A percentile compares a stretch with the other conserved stretches of the same genome.
These are phyloP conservation scores for Trichoderma oligosporum DNA, from an alignment of 2,329 filamentous ascomycete species.

Conservation along the genomic window DNA sequence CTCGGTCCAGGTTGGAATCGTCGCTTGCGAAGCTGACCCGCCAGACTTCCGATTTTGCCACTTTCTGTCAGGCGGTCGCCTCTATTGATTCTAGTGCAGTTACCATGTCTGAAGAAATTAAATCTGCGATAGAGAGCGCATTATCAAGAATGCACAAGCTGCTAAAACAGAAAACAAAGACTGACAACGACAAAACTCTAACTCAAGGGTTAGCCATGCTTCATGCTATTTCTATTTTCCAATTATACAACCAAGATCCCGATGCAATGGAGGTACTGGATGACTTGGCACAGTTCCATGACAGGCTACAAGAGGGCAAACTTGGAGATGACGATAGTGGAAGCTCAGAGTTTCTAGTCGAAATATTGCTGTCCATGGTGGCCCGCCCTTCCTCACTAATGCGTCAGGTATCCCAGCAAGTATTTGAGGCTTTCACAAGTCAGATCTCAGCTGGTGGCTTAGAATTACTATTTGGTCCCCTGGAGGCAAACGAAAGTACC, in stretches of 20 bases:
- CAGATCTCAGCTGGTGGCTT: constrained; percentile 72
- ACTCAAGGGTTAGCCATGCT: constrained; percentile 71
- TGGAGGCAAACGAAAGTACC: constrained; percentile 74
- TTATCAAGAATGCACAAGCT: constrained; percentile 51
- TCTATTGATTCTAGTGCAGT: constrained; percentile 51
- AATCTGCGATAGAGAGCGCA: constrained; percentile 50
- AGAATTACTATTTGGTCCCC: constrained; percentile 60
- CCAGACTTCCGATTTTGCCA: constrained; percentile 49
- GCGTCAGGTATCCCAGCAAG: constrained; percentile 80
- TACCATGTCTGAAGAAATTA: constrained; percentile 53
- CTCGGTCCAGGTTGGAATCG: constrained; percentile 54
- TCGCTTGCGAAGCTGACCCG: constrained; percentile 56
- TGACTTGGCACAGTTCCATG: constrained; percentile 74
- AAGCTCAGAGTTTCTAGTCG: constrained; percentile 70
- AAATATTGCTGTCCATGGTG: constrained; percentile 85
- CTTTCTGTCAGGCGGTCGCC: constrained; percentile 52
- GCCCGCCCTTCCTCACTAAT: constrained; percentile 81
- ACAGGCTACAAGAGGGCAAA: constrained; percentile 54
- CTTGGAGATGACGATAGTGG: constrained; percentile 49
- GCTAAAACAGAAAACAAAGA: constrained; percentile 40
- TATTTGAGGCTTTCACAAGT: constrained; percentile 77
- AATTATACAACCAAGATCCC: constrained; percentile 84
- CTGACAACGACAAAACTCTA: constrained; percentile 37
- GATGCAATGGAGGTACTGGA: constrained; percentile 80
- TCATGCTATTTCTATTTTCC: constrained; percentile 78